Base-by-base conservation (phyloP, 2,329 filamentous ascomycete genomes). In the Eutypella sp. region DNA sequence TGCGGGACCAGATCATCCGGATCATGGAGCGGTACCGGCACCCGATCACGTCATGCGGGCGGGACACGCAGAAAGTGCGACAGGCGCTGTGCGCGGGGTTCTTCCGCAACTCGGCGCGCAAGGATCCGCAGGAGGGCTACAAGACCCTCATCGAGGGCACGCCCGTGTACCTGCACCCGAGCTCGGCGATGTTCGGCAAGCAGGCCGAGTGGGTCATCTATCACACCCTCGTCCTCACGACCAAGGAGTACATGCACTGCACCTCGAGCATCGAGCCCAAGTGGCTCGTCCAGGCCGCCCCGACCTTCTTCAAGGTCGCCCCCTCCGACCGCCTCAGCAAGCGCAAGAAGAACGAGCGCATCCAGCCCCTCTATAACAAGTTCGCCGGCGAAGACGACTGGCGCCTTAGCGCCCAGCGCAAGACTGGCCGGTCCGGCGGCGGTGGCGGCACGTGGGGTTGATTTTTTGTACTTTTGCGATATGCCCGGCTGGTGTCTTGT, bases 261-360 rank as follows among this genome's bases (percentile, higher is more conserved):
- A 93, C 90, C 13, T 96, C 89, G 3, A 80, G 81, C 4, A 97
- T 99, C 59, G 93, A 99, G 69, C 92, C 93, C 8, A 96, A 95
- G 61, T 86, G 82, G 82, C 78, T 99, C 19, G 90, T 97, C 1
- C 91, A 96, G 59, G 92, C 91, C 11, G 93, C 95, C n/a, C 93
- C 95, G 9, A 96, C 90, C 0, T 99, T 97, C 73, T 99, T 97
- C 82, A 96, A 95, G 77, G 89, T 97, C 4, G 92, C 93, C 16
- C 84, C 88, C 1, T 92, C 86, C 29, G 89, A 96, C 63, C 76
- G 81, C 46, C 68, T 99, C 59, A 92, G 86, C 53, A 96, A 96
- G 77, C 74, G 93, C 60, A 93, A 95, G 79, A 86, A 89, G 74
- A 89, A 89, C 0, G 93, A 99, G 75, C 78, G 92, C 46, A 97